Base-by-base conservation (phyloP, 2,329 filamentous ascomycete genomes). In the Cladophialophora carrionii region DNA sequence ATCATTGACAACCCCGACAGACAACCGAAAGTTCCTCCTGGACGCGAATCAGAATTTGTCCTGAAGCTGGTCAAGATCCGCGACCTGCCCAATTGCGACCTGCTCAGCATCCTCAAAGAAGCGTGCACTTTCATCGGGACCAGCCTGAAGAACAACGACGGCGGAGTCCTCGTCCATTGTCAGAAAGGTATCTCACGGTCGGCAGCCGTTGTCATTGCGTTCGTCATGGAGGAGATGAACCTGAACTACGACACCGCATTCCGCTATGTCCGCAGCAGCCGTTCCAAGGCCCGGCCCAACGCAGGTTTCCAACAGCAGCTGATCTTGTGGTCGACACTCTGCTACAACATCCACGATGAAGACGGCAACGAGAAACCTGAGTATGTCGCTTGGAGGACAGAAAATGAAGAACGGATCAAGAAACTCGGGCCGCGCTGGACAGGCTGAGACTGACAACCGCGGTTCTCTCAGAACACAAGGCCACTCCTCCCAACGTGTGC, bases 111-210 rank as follows among this genome's bases (percentile, higher is more conserved):
- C 4, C 60, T 70, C 12, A 53, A 51, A 1, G 68, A 70, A 22
- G 63, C 63, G 9, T 61, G 59, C 26, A 56, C 64, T 9, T 70
- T 68, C 59, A 68, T 70, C 60, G 64, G 62, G 12, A 26, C 43
- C 29, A 51, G 59, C 41, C 55, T 69, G 4, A 53, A 43, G 14
- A 68, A 63, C 20, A 60, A 65, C 12, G 62, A 67, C 29, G 69
- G 69, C 12, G 67, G 65, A n/a, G 62, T 71, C 17, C 57, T 71
- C 9, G 64, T 70, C 6, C 69, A 70, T 61, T 71, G 69, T 55
- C 61, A 69, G 43, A 63, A 63, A 49, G 69, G 69, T 8, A 37
- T 71, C n/a, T 71, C 69, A 4, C 65, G 69, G 6, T 71, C 69
- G 5, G 63, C 61, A 9, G 61, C 69, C 6, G 63, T 70, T 6